Percentiles rank a stretch among this genome's conserved stretches.
phyloP scores from a whole-genome alignment of 2,329 filamentous ascomycete species.

The Hymenoscyphus salicellus region DNA sequence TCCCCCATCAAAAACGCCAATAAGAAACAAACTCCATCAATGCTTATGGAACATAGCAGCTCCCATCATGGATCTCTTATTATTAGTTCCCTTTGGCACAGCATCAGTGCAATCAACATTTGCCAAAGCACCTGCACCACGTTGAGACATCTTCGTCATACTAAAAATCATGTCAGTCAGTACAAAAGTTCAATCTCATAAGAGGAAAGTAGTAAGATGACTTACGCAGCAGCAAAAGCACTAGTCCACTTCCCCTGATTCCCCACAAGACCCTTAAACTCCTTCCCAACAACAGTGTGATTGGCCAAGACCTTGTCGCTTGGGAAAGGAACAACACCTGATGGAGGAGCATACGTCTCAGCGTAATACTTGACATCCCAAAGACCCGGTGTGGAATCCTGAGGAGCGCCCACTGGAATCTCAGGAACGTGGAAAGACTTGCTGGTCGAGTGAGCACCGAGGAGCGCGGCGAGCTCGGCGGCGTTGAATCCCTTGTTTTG shows the following conservation, averaged over 20 bases:
- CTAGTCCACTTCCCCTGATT: constrained; percentile 37
- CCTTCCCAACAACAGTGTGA: constrained; percentile 64
- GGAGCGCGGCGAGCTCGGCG: constrained; percentile 38
- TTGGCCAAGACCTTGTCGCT: constrained; percentile 88
- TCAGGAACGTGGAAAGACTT: constrained; percentile 34
- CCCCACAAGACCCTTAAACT: constrained; percentile 38
- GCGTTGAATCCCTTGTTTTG: constrained; percentile 38
- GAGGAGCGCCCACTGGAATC: constrained; percentile 27
- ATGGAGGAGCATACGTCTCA: constrained; percentile 33
- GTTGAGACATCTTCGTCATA: constrained; percentile 18
- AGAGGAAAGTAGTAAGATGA: no score
- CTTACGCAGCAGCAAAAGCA: constrained; percentile 33
- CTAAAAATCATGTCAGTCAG: background rate
- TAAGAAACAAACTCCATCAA: background rate
- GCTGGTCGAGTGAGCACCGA: constrained; percentile 39
- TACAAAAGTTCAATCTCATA: no score
- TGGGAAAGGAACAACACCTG: constrained; percentile 68
- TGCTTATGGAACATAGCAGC: background rate
- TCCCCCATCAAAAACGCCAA: no score
- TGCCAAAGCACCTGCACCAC: constrained; percentile 15
- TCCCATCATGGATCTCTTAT: constrained; percentile 5
- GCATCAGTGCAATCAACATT: constrained; percentile 20
- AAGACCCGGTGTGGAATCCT: constrained; percentile 38
- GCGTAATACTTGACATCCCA: constrained; percentile 40
- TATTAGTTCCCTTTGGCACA: constrained; percentile 11